Evolutionary conservation across 2,329 filamentous ascomycete genomes (phyloP).

Genomic region (Scedosporium dehoogii): DNA sequence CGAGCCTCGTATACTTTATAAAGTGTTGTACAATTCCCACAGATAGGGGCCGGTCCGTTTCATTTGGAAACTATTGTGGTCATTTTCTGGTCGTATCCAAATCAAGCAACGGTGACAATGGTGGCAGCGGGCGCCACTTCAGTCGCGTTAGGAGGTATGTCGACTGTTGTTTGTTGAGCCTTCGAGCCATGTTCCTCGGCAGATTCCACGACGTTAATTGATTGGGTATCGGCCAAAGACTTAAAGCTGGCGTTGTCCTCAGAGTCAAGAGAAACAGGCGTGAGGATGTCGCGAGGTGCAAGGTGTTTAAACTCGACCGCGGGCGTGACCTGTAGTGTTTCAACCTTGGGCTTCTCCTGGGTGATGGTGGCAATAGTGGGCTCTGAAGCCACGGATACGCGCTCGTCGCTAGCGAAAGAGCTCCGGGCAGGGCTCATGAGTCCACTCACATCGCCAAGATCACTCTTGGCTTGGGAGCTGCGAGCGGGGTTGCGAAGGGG

Average conservation of each 20-base stretch:
- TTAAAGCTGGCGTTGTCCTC: not conserved
- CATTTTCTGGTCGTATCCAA: not conserved
- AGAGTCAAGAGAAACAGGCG: not conserved
- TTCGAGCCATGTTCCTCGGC: not conserved
- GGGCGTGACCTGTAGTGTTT: not conserved
- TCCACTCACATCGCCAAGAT: conserved; percentile 50
- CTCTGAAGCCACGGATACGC: not conserved
- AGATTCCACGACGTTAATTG: not conserved
- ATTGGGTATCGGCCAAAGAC: not conserved
- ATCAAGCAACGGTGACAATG: not conserved
- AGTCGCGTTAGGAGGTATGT: not conserved
- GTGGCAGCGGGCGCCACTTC: not conserved
- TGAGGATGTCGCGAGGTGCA: not conserved
- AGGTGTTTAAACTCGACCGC: not conserved
- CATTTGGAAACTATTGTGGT: not conserved
- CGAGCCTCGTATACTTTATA: not conserved
- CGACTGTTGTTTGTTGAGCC: not conserved
- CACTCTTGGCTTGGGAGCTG: conserved; percentile 37
- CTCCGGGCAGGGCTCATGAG: conserved; percentile 41
- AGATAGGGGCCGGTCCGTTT: not conserved
- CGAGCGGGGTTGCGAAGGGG: conserved; percentile 67
- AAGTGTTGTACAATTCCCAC: not conserved
- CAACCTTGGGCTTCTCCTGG: not conserved
- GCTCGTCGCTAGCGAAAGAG: conserved; percentile 25
- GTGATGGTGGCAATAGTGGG: not conserved